Evolutionary conservation across 2,329 filamentous ascomycete genomes (phyloP).

Genomic region (Colletotrichum cereale): DNA sequence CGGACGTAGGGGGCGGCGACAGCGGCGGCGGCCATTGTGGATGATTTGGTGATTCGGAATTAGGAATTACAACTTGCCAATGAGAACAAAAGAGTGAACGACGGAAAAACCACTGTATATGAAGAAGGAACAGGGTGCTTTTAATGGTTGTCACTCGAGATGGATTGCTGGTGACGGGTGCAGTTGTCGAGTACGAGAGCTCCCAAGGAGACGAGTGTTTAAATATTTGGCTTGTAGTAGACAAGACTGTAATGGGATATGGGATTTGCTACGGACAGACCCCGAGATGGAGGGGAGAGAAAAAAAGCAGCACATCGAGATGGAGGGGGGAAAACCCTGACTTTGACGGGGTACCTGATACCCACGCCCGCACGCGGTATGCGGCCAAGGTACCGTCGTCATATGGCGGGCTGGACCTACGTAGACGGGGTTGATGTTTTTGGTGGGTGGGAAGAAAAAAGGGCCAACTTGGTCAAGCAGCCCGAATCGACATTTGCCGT

Average conservation of each 20-base stretch:
- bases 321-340: slow-evolving; percentile 23
- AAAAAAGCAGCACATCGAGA: too few relatives aligned
- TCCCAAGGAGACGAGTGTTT: slow-evolving; percentile 23
- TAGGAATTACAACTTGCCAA: not conserved
- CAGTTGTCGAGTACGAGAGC: not conserved
- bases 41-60: not conserved
- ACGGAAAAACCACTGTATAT: not conserved
- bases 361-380: slow-evolving; percentile 11
- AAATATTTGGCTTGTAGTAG: slow-evolving; percentile 36
- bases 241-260: slow-evolving; percentile 1
- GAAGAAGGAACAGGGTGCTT: not conserved
- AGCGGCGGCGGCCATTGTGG: slow-evolving; percentile 38
- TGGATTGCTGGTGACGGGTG: slow-evolving; percentile 1
- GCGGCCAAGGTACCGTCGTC: slow-evolving; percentile 17
- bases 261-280: not conserved
- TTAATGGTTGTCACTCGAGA: slow-evolving; percentile 1
- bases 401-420: slow-evolving; percentile 15
- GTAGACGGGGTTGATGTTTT: not conserved
- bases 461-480: slow-evolving; percentile 33
- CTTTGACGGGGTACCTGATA: slow-evolving; percentile 24
- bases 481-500: slow-evolving; percentile 28
- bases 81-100: not conserved
- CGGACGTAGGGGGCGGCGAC: slow-evolving; percentile 29
- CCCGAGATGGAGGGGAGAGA: slow-evolving; percentile 16
- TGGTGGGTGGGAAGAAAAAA: not conserved